These are phyloP conservation scores for Nannizzia gypsea DNA, from an alignment of 2,329 filamentous ascomycete genomes.

Conservation along the genomic window DNA sequence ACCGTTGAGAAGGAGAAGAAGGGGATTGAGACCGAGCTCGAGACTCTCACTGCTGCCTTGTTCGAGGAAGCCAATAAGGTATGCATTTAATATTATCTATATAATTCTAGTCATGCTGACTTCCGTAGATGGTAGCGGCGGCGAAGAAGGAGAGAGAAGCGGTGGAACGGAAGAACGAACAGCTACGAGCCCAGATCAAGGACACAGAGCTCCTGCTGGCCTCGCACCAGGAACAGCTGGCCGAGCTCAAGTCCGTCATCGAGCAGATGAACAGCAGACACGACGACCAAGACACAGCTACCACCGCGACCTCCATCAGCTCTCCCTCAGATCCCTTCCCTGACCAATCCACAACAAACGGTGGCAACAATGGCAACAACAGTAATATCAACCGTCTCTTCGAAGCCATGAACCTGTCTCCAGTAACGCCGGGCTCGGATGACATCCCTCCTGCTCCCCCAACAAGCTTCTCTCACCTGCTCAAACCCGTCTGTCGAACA, in stretches of 20 bases:
- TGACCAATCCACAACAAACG: slow-evolving; percentile 45
- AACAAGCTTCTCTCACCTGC: slow-evolving; percentile 66
- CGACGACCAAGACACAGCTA: slow-evolving; percentile 57
- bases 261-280: slow-evolving; percentile 63
- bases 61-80: slow-evolving; percentile 94
- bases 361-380: slow-evolving; percentile 18
- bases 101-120: slow-evolving; percentile 12
- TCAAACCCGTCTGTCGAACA: slow-evolving; percentile 70
- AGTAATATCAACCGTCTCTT: slow-evolving; percentile 42
- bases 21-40: slow-evolving; percentile 82
- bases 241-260: slow-evolving; percentile 84
- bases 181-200: slow-evolving; percentile 69
- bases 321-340: slow-evolving; percentile 56
- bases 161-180: slow-evolving; percentile 73
- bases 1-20: slow-evolving; percentile 68
- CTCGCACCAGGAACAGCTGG: slow-evolving; percentile 85
- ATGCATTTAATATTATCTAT: slow-evolving; percentile 5
- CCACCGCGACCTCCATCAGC: slow-evolving; percentile 62
- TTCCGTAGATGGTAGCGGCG: slow-evolving; percentile 66
- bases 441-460: slow-evolving; percentile 51
- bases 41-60: slow-evolving; percentile 79
- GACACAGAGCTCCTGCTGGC: slow-evolving; percentile 77
- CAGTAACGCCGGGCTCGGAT: slow-evolving; percentile 37
- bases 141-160: slow-evolving; percentile 76
- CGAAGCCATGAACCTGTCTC: slow-evolving; percentile 47